Base-by-base conservation (phyloP, 768 basidiomycete genomes). In the Termitomyces titanicus region DNA sequence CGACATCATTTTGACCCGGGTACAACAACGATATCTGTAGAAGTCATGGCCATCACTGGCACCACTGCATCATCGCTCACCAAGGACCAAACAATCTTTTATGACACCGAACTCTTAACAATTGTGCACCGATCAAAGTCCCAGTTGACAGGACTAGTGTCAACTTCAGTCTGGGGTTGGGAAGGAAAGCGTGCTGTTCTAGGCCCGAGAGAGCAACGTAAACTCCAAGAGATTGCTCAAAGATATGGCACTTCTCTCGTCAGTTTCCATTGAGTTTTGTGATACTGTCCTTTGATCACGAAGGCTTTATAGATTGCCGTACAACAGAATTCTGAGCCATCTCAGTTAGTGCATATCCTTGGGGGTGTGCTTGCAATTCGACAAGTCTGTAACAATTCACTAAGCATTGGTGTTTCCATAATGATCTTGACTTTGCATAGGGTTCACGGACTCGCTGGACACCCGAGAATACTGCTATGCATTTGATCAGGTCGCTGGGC, bases 381-480 rank as follows among this genome's bases (percentile, higher is more conserved):
- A 45, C 90, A 92, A 78, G 89, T 89, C 58, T 58, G 69, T 52
- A 18, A 29, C 3, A 18, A 18, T 38, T 10, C n/a, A 17, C n/a
- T 15, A 24, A 15, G n/a, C 18, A 20, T 7, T 43, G 1, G 20
- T 40, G n/a, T n/a, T n/a, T 17, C 37, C 25, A 17, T 24, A 17
- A 24, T 20, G 29, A 53, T 24, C 45, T 48, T n/a, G 12, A 31
- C 25, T 51, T 10, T 43, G 10, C 53, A 20, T 24, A 92, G 85
- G 91, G 91, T 18, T 72, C 79, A 27, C 80, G 91, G 45, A 76
- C 75, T 6, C 88, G 85, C 63, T 93, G 92, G 92, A 80, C 82
- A 11, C 66, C 80, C 1, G 90, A 92, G 47, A 92, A 93, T 59
- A 91, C 89, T 5, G 76, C 89, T 0, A 91, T 94, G 88, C 90